These are phyloP conservation scores for Casuarina glauca DNA, from an alignment of 306 rosid species.

Conservation along the genomic window DNA sequence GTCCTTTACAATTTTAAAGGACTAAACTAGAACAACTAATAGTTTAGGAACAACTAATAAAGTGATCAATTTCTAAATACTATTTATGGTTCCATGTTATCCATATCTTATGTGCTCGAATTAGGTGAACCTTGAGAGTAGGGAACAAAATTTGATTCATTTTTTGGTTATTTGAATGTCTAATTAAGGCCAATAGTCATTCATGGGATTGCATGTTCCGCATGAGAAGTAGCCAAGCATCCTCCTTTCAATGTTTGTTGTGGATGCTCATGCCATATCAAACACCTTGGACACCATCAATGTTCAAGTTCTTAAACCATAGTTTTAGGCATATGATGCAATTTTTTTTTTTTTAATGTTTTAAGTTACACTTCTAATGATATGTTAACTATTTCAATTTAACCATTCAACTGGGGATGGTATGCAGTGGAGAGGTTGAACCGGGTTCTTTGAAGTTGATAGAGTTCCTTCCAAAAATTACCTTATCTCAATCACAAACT, in stretches of 20 bases:
- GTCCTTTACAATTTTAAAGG: too few species aligned
- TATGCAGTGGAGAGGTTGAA: too few species aligned
- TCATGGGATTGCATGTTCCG: slow-evolving; percentile 93
- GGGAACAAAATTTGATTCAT: slow-evolving; percentile 24
- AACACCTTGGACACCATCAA: slow-evolving; percentile 19
- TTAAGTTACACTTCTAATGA: not conserved
- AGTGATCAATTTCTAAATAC: too few species aligned
- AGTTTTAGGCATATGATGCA: not conserved
- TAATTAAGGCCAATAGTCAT: slow-evolving; percentile 92
- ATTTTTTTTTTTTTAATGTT: not conserved
- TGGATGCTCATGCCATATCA: slow-evolving; percentile 65
- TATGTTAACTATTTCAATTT: not conserved
- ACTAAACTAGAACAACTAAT: too few species aligned
- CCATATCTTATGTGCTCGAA: too few species aligned
- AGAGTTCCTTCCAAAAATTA: too few species aligned
- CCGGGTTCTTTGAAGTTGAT: not conserved
- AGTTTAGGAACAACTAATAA: too few species aligned
- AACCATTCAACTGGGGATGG: too few species aligned
- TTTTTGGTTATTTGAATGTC: too few species aligned
- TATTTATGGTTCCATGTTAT: too few species aligned
- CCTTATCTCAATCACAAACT: too few species aligned
- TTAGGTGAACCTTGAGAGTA: not conserved
- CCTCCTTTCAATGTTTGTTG: slow-evolving; percentile 82
- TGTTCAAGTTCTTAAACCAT: slow-evolving; percentile 5
- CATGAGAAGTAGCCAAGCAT: slow-evolving; percentile 89